Base-by-base conservation (phyloP, 2,329 filamentous ascomycete species). In the Ophioceras dolichostomum region DNA sequence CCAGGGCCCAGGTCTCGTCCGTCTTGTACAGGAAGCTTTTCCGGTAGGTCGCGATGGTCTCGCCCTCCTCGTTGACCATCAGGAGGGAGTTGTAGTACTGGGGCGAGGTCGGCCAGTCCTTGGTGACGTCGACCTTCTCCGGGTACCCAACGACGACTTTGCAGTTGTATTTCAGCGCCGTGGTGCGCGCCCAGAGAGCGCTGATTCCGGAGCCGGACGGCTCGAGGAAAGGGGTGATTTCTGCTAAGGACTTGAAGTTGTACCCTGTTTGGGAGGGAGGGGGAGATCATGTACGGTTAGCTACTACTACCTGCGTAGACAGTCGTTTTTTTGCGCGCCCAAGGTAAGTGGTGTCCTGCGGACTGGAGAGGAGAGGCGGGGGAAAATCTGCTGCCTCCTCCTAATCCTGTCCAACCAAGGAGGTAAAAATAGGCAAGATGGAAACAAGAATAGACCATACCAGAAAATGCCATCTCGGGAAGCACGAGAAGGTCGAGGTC, bases 391-490 rank as follows among this genome's bases (percentile, higher is more conserved):
- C n/a, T n/a, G n/a, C n/a, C n/a, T n/a, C n/a, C n/a, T n/a, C n/a
- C n/a, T n/a, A n/a, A n/a, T n/a, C n/a, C n/a, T n/a, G n/a, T n/a
- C n/a, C n/a, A n/a, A 3, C 22, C 22, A 6, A 14, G 8, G 17
- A 33, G 8, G 20, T 29, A 16, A 32, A 19, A 22, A 19, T 21
- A n/a, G 14, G n/a, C n/a, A n/a, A n/a, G n/a, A n/a, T n/a, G n/a
- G n/a, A n/a, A n/a, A 16, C 5, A 21, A n/a, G 5, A 16, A 22
- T 26, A 28, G 32, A 34, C 50, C 60, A 46, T 57, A 83, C 79
- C 79, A 40, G 75, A 70, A 50, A 89, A 86, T 1, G 83, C 80
- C 54, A 89, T 60, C 52, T 89, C 84, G 0, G 84, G 83, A 0
- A 89, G 59, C 0, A 89, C 73, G 0, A 91, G 62, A 21, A 88